Evolutionary conservation across 257 asterid species (phyloP), one percentile per base, ranked within the genome.

Genomic region (Buddleja alternifolia): DNA sequence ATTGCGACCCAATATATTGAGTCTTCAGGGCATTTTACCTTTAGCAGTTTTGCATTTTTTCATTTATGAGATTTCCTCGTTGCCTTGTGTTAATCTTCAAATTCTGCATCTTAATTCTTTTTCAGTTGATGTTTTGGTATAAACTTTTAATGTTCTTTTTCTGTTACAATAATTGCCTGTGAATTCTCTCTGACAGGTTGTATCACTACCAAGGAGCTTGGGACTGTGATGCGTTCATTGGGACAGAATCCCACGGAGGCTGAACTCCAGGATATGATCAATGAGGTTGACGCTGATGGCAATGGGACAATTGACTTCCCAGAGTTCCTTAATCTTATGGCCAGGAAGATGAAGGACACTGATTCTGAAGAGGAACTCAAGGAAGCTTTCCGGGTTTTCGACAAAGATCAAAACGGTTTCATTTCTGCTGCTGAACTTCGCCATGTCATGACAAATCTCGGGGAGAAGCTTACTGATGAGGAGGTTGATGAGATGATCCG

Each of bases 401-500:
- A 90, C 82, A 90, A 87, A 86, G 95, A 90, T 75, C 93, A 86
- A 72, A 87, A 90, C 34, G 96, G 95, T 17, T 90, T 90, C 84
- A 90, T 90, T 21, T 90, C 96, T 73, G 95, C 93, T 8, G 93
- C 96, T 54, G 96, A 90, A 73, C 96, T 90, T 66, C 95, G 93
- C 59, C 93, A 87, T 29, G 95, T 90, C 71, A 90, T 90, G 96
- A 85, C 96, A 37, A 90, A 90, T 71, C 95, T 90, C 0, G 95
- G 96, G 36, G 95, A 90, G 92, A 90, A 90, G 76, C 96, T 90
- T 47, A 85, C 96, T 0, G 95, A 87, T 12, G 96, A 90, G 63
- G 96, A 90, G 81, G 96, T 90, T 42, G 96, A 90, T 23, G 95
- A 90, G 87, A 90, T 90, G 95, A 85, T 90, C 68, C 95, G 96